These are phyloP conservation scores for Coleophoma crateriformis DNA, from an alignment of 2,329 filamentous ascomycete species.

Conservation along the genomic window DNA sequence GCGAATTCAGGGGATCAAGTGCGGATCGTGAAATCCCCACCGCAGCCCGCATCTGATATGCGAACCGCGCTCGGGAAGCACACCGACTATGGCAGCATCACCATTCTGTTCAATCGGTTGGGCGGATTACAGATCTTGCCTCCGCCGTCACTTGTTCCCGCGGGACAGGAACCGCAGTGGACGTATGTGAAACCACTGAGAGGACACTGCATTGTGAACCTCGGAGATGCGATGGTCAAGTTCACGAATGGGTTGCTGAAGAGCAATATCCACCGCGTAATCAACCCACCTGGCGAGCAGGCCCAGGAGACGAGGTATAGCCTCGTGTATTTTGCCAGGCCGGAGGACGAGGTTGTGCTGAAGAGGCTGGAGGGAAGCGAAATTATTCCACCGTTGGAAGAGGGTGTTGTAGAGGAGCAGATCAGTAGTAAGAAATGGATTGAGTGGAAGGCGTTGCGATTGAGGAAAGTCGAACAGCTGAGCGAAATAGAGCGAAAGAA, in stretches of 20 bases:
- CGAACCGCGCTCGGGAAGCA: conserved; percentile 22
- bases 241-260: conserved; percentile 27
- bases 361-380: conserved; percentile 14
- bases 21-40: conserved; percentile 19
- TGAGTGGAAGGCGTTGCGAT: conserved; percentile 14
- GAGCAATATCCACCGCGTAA: conserved; percentile 28
- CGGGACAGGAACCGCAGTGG: conserved; percentile 21
- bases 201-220: conserved; percentile 30
- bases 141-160: conserved; percentile 13
- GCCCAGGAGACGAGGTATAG: conserved; percentile 33
- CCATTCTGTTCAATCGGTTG: conserved; percentile 32
- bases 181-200: conserved; percentile 28
- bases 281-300: conserved; percentile 23
- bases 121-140: conserved; percentile 32
- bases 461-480: conserved; percentile 8
- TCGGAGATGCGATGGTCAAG: conserved; percentile 31
- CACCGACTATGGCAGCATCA: conserved; percentile 33
- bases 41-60: conserved; percentile 17
- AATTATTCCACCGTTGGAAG: conserved; percentile 11
- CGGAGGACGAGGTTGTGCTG: conserved; percentile 37
- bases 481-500: conserved; percentile 13
- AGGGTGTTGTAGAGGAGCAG: conserved; percentile 12
- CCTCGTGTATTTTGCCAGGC: conserved; percentile 48
- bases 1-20: conserved; percentile 17
- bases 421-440: conserved; percentile 20